Base-by-base conservation (phyloP, 2,329 filamentous ascomycete genomes). In the Pseudonectria buxi region DNA sequence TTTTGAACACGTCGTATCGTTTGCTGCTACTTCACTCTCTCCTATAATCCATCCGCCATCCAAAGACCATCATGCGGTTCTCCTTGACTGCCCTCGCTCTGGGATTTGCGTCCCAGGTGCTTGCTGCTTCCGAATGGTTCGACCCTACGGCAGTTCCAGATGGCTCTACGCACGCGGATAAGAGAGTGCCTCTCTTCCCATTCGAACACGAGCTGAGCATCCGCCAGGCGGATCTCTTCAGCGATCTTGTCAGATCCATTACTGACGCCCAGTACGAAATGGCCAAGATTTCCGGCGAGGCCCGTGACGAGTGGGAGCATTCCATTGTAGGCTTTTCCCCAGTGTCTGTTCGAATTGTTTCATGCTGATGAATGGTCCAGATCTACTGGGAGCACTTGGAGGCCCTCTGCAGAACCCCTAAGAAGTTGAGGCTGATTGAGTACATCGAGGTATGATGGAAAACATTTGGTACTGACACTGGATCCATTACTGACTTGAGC, bases 221-320 rank as follows among this genome's bases (percentile, higher is more conserved):
- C 5, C 18, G 18, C 5, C 18, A 22, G 18, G 18, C 18, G 18
- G 18, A 22, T 24, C 16, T 31, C 22, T 28, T 39, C 14, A 14
- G 18, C 13, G 24, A 31, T 18, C 31, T 39, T n/a, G 22, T 35
- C 14, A 15, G 13, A 12, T 26, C 26, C 27, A 32, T 39, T 24
- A 14, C 31, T 32, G 11, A 30, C 22, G 24, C n/a, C 14, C 31
- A 29, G 14, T 14, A 22, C 14, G 13, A 26, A 13, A 27, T 39
- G 12, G 16, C 15, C 26, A 11, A 14, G 18, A 10, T 36, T 24
- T 31, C 29, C 3, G 24, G 28, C 14, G 5, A 26, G 4, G 6
- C 25, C 13, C 4, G 7, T 10, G n/a, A 12, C 10, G 28, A 30
- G 14, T 27, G 31, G 26, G 24, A 32, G 16, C n/a, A 32, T 11